Conservation (phyloP, 805 yeast species). For the Candida khao-thaluensis region DNA sequence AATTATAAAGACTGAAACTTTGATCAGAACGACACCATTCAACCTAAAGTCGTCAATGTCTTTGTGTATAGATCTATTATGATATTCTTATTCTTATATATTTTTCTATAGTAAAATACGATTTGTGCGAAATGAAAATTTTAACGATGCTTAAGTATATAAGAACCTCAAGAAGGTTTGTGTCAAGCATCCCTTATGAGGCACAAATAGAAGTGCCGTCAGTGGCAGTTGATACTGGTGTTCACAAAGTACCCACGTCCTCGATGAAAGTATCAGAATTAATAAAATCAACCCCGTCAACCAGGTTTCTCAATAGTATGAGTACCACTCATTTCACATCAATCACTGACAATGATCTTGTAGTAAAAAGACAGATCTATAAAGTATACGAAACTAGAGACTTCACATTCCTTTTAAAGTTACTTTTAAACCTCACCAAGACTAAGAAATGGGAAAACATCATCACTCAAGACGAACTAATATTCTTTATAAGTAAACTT, state of each 20-base stretch:
- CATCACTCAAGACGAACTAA: slow-evolving; percentile 20
- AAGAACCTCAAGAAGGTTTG: slow-evolving; percentile 2
- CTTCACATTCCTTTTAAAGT: slow-evolving; percentile 16
- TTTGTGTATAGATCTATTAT: no score
- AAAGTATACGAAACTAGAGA: slow-evolving; percentile 16
- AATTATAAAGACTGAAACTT: not conserved
- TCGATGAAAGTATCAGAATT: slow-evolving; percentile 3
- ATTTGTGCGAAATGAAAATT: slow-evolving; percentile 3
- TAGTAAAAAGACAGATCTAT: slow-evolving; percentile 17
- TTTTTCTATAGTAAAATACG: no score
- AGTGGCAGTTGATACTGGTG: not conserved
- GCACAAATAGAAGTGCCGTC: not conserved
- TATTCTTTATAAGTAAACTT: slow-evolving; percentile 19
- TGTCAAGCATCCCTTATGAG: slow-evolving; percentile 3
- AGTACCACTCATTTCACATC: slow-evolving; percentile 17
- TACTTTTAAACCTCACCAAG: slow-evolving; percentile 17
- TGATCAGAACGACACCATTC: no score
- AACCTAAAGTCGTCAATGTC: no score
- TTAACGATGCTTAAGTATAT: slow-evolving; percentile 2
- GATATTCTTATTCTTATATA: no score
- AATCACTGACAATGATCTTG: slow-evolving; percentile 8
- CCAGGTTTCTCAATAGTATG: slow-evolving; percentile 13
- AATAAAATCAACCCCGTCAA: slow-evolving; percentile 6
- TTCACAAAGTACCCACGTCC: not conserved
- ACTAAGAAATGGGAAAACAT: slow-evolving; percentile 8